phyloP scores from a whole-genome alignment of 176 grass and related monocot species.

The Zizania latifolia region DNA sequence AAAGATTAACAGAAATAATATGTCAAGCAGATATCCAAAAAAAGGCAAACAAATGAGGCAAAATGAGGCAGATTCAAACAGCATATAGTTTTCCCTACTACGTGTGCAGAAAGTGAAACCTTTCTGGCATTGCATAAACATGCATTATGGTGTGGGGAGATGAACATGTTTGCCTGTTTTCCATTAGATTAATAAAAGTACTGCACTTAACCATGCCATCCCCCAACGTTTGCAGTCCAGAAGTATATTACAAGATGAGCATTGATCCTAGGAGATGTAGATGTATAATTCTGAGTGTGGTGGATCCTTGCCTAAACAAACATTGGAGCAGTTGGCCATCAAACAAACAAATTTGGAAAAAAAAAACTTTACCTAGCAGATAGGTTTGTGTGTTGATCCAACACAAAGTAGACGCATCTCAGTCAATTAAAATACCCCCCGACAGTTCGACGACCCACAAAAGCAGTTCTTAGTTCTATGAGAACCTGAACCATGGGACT shows the following conservation, averaged over 20 bases:
- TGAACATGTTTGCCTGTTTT: conserved; percentile 7
- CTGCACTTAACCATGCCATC: neutral
- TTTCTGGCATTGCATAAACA: neutral
- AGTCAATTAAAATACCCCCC: conserved; percentile 45
- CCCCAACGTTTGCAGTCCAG: neutral
- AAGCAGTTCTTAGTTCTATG: conserved; percentile 49
- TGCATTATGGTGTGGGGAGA: too few species aligned
- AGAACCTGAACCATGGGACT: conserved; percentile 20
- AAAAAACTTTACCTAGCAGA: conserved; percentile 18
- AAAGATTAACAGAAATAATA: neutral
- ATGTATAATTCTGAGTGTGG: neutral
- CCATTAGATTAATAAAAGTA: neutral
- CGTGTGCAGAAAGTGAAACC: neutral
- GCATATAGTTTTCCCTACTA: neutral
- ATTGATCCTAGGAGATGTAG: neutral
- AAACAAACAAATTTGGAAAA: too few species aligned
- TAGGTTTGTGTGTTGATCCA: conserved; percentile 16
- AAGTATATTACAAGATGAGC: neutral
- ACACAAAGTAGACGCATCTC: conserved; percentile 17
- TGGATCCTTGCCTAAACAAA: neutral
- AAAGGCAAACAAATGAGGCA: neutral
- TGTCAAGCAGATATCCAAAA: neutral
- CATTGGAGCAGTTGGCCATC: too few species aligned
- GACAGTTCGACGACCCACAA: conserved; percentile 53
- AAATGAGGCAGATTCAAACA: neutral